Evolutionary conservation across 1,284 basidiomycete species (phyloP), one percentile per base, ranked within the genome.

Genomic region (Rhodotorula sp.): DNA sequence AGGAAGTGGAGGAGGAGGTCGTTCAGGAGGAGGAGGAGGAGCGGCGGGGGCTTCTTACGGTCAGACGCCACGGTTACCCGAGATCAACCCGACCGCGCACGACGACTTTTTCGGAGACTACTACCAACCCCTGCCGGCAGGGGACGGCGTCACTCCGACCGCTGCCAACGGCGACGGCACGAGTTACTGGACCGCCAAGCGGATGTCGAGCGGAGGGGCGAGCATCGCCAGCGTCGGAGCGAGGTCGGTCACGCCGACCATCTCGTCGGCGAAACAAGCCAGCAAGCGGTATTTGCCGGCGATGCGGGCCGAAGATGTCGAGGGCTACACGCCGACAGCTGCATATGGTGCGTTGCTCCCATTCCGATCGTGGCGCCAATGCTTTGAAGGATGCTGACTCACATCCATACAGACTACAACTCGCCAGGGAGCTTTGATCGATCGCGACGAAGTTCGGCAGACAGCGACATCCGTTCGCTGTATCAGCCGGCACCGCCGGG

Each of bases 61-160:
- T 18, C 49, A 51, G 12, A 62, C 69, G 18, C 73, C 69, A 10
- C 59, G 64, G 20, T 62, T 72, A 3, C 73, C 73, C 51, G 70
- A 65, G 49, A 66, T 75, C 54, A 23, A 49, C 14, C 48, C 62
- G 12, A 47, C 54, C 14, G 21, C 57, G 12, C 26, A 56, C 21
- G 72, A 71, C 54, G 74, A 76, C 51, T 76, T 76, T 61, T 70
- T 74, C 62, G 63, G 67, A 52, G 51, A 58, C 23, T 63, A 49
- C 31, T 46, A 62, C 34, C 39, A 4, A 26, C 16, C 58, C 21
- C 61, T 52, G 51, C 51, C n/a, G 56, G 48, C 20, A 16, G 57
- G 58, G 15, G 54, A 47, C 18, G 59, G 49, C 51, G 47, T 23
- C 26, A 62, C 47, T 20, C 48, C 66, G 64, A 49, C 54, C 29